These are phyloP conservation scores for Prosopis cineraria DNA, from an alignment of 306 rosid genomes.

Conservation along the genomic window DNA sequence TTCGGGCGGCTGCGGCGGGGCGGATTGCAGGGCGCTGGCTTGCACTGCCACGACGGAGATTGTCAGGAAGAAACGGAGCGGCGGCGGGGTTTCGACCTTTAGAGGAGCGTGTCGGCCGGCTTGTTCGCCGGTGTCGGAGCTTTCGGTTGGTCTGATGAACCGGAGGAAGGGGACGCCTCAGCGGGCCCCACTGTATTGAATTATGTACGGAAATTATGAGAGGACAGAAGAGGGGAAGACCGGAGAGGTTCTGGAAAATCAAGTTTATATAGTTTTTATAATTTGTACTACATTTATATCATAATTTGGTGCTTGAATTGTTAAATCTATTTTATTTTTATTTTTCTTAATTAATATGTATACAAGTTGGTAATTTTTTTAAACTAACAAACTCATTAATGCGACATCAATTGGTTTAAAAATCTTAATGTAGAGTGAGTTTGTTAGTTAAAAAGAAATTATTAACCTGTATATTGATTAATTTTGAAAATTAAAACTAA, in stretches of 20 bases:
- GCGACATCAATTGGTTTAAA: background rate
- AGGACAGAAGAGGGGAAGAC: constrained; percentile 8
- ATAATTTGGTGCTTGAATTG: background rate
- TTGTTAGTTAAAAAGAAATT: background rate
- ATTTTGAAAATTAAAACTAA: background rate
- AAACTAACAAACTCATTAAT: background rate
- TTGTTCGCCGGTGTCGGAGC: constrained; percentile 50
- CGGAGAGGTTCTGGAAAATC: constrained; percentile 18
- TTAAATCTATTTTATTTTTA: background rate
- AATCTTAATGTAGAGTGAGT: background rate
- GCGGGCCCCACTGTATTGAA: constrained; percentile 83
- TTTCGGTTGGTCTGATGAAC: constrained; percentile 60
- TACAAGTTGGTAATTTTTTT: background rate
- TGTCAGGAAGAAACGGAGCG: constrained; percentile 62
- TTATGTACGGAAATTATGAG: background rate
- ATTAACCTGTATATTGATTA: background rate
- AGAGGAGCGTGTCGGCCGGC: constrained; percentile 53
- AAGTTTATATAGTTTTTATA: background rate
- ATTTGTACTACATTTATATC: background rate
- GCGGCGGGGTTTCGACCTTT: constrained; percentile 31
- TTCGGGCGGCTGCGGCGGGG: constrained; percentile 57
- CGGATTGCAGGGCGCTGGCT: constrained; percentile 52
- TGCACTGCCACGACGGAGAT: constrained; percentile 82
- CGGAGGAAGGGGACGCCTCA: constrained; percentile 84
- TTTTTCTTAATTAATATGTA: background rate